Evolutionary conservation across 2,329 filamentous ascomycete species (phyloP), one percentile per base, ranked within the genome.

Genomic region (Alternaria postmessia): DNA sequence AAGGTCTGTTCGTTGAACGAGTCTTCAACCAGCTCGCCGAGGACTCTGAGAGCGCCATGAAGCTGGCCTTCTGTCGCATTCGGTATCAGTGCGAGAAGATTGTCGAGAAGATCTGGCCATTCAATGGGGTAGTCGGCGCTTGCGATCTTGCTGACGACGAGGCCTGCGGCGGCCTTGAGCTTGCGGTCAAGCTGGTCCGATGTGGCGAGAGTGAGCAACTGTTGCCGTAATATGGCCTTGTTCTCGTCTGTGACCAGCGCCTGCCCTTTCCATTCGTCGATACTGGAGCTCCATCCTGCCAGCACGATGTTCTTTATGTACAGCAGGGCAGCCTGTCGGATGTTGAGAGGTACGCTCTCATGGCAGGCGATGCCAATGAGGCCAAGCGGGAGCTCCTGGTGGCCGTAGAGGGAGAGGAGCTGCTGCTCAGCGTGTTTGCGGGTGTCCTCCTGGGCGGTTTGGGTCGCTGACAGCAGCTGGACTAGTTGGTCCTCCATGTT

Each of bases 1-100:
- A 99, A 99, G 70, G 97, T 94, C 63, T 93, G 91, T 76, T 98
- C 94, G 74, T 90, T 96, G 78, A 99, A 87, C 67, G 92, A 93
- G 74, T 97, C 94, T 64, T 98, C 94, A 26, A 99, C 92, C 46
- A 99, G 84, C 78, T 98, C 94, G 67, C 88, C 85, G 44, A 99
- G 87, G 24, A 98, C 93, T 76, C 91, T 91, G 62, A 99, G 84
- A 8, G 94, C 92, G 53, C 95, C 95, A 77, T 97, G 93, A 51
- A 97, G 83, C 75, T 97, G 93, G 47, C 84, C 82, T 71, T 97
- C 92, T 64, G 84, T 88, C 62, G 92, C 93, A 54, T 84, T 86
- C 54, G 90, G 87, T 72, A 98, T 91, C 51, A 94, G 85, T 43
- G 87, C 86, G 62, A 99, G 86, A 42, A 98, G 84, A 34, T 88